These are phyloP conservation scores for Colletotrichum brevisporum DNA, from an alignment of 2,329 filamentous ascomycete genomes.

Conservation along the genomic window DNA sequence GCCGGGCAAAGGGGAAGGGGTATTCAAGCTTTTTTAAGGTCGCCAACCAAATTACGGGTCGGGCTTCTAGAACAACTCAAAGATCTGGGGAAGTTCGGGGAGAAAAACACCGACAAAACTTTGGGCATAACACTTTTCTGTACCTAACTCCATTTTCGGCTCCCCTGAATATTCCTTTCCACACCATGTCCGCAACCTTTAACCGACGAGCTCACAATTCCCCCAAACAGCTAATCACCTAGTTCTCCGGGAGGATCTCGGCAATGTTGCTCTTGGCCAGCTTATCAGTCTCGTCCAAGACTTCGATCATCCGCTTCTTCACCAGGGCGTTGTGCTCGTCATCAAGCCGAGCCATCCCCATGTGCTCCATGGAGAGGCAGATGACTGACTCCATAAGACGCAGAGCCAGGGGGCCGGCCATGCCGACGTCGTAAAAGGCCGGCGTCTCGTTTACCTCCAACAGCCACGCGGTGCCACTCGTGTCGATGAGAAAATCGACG, in stretches of 20 bases:
- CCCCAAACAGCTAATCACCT: neutral
- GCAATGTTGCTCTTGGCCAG: conserved; percentile 49
- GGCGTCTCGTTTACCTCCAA: conserved; percentile 57
- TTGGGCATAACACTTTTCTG: too few relatives aligned
- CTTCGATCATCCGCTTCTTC: conserved; percentile 44
- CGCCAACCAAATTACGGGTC: too few relatives aligned
- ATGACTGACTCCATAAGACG: conserved; percentile 54
- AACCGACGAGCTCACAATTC: neutral
- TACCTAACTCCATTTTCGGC: too few relatives aligned
- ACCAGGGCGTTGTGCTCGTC: conserved; percentile 34
- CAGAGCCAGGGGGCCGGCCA: conserved; percentile 50
- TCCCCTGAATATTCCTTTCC: too few relatives aligned
- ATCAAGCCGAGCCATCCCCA: conserved; percentile 43
- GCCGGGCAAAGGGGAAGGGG: too few relatives aligned
- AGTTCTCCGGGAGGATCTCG: conserved; percentile 45
- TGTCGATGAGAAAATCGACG: conserved; percentile 53
- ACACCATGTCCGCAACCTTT: neutral
- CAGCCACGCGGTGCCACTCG: conserved; percentile 50
- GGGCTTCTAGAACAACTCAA: neutral
- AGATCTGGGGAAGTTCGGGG: neutral
- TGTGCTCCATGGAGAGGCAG: conserved; percentile 52
- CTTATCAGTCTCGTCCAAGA: conserved; percentile 47
- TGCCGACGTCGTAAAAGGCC: conserved; percentile 53
- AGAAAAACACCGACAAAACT: too few relatives aligned
- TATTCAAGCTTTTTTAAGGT: conserved; percentile 5